A percentile compares a stretch with the other conserved stretches of the same genome.
These are phyloP conservation scores for Pyracantha coccinea DNA, from an alignment of 331 rosid genomes.

Conservation along the genomic window DNA sequence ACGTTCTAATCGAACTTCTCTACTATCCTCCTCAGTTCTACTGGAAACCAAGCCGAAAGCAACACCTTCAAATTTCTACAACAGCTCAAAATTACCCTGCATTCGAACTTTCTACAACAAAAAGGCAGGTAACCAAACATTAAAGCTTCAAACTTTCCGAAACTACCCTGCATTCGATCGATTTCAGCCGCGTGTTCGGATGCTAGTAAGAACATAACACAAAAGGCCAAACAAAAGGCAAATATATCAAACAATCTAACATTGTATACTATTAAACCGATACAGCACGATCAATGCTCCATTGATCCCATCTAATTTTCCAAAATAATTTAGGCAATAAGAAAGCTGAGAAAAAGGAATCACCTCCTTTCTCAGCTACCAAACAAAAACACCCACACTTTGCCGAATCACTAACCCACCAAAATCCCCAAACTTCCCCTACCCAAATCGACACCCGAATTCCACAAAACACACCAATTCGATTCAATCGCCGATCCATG, in stretches of 20 bases:
- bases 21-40: not conserved
- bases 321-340: not conserved
- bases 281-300: not conserved
- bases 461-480: not conserved
- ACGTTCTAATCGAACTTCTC: not conserved
- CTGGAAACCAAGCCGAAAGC: not conserved
- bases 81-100: not conserved
- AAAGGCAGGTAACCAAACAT: not conserved
- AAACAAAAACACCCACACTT: not conserved
- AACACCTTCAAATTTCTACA: not conserved
- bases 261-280: not conserved
- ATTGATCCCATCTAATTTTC: not conserved
- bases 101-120: not conserved
- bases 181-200: not conserved
- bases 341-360: not conserved
- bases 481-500: not conserved
- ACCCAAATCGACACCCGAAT: not conserved
- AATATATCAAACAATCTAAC: not conserved
- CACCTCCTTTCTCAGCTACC: not conserved
- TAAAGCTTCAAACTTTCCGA: not conserved
- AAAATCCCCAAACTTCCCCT: not conserved
- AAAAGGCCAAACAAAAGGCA: not conserved
- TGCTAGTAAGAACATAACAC: not conserved
- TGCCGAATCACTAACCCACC: not conserved
- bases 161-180: not conserved